phyloP scores from a whole-genome alignment of 306 rosid genomes.

The apple (Malus domestica) region ASM211411v1 NC_041805.1:3617001-3617500 shows the following conservation, averaged over 20 bases:
- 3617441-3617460: constrained; percentile 38
- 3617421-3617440: constrained; percentile 39
- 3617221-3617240: too few relatives aligned
- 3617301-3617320: constrained; percentile 28
- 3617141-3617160: too few relatives aligned
- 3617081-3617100: too few relatives aligned
- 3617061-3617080: too few relatives aligned
- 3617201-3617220: not conserved
- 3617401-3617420: constrained; percentile 51
- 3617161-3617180: too few relatives aligned
- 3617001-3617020: too few relatives aligned
- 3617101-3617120: rapidly evolving
- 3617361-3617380: constrained; percentile 36
- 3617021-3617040: too few relatives aligned
- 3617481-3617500: constrained; percentile 35
- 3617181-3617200: too few relatives aligned
- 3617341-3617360: constrained; percentile 22
- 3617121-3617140: too few relatives aligned
- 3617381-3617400: constrained; percentile 52
- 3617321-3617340: constrained; percentile 39
- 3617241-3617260: not conserved
- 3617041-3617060: too few relatives aligned
- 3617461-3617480: constrained; percentile 36
- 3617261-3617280: not conserved
- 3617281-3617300: not conserved